phyloP scores from a whole-genome alignment of 495 filamentous ascomycete genomes.

The Penicillium diatomitis region DNA sequence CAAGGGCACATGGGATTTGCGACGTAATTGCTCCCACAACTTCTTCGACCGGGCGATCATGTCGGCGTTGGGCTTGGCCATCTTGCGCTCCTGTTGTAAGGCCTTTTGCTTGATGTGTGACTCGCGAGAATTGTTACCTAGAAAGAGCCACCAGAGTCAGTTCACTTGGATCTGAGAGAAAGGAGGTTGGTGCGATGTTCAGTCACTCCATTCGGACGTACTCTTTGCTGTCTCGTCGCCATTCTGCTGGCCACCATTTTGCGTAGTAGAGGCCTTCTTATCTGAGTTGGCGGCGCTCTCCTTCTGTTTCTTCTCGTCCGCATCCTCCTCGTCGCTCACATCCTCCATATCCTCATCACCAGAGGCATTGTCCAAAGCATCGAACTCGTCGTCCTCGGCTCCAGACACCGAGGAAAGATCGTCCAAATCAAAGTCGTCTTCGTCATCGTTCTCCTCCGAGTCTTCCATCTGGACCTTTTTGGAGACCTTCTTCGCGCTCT shows the following conservation, averaged over 20 bases:
- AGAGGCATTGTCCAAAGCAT: conserved; percentile 18
- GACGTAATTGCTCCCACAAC: conserved; percentile 87
- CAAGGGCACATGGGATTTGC: conserved; percentile 80
- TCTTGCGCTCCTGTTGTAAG: conserved; percentile 78
- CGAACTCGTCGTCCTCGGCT: conserved; percentile 27
- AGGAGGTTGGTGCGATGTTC: too few relatives aligned
- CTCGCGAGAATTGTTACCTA: conserved; percentile 54
- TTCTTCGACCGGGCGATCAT: conserved; percentile 84
- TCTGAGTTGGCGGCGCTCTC: conserved; percentile 12
- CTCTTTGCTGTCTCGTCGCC: conserved; percentile 18
- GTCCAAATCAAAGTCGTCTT: conserved; percentile 36
- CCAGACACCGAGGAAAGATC: conserved; percentile 34
- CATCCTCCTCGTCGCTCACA: conserved; percentile 19
- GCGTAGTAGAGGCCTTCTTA: conserved; percentile 2
- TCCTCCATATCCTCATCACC: conserved; percentile 32
- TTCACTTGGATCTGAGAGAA: not conserved
- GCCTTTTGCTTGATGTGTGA: conserved; percentile 88
- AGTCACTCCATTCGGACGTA: conserved; percentile 8
- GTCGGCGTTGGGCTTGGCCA: conserved; percentile 84
- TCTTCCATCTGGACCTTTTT: conserved; percentile 27
- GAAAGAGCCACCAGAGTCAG: conserved; percentile 3
- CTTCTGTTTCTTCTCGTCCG: conserved; percentile 15
- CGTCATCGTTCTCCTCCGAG: conserved; percentile 19
- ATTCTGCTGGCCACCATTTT: conserved; percentile 5
- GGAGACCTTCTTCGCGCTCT: conserved; percentile 25